Evolutionary conservation across 768 basidiomycete species (phyloP).

Genomic region (Dioszegia hungarica): DNA sequence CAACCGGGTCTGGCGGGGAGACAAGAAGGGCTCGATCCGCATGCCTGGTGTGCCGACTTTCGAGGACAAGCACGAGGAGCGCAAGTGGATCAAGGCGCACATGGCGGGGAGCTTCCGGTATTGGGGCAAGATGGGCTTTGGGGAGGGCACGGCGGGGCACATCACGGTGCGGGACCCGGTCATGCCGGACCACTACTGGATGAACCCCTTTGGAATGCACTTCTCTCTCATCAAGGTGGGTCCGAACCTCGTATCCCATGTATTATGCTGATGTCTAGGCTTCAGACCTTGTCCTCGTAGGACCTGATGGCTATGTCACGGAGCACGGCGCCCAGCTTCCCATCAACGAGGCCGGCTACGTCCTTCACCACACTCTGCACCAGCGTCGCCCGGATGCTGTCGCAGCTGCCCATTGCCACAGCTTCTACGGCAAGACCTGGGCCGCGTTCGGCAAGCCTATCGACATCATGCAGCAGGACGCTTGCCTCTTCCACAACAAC

Average conservation of each 20-base stretch:
- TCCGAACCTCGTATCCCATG: no score
- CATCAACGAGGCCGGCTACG: slow-evolving; percentile 18
- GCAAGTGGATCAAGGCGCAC: slow-evolving; percentile 14
- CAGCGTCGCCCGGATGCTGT: slow-evolving; percentile 15
- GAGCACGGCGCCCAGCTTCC: slow-evolving; percentile 14
- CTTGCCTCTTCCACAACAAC: slow-evolving; percentile 19
- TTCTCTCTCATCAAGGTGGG: slow-evolving; percentile 53
- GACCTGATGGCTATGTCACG: slow-evolving; percentile 14
- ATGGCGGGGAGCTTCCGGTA: slow-evolving; percentile 9
- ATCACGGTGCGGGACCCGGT: slow-evolving; percentile 15
- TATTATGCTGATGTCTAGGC: slow-evolving; percentile 13
- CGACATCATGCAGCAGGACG: slow-evolving; percentile 21
- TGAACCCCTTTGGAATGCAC: slow-evolving; percentile 50
- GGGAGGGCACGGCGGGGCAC: slow-evolving; percentile 16
- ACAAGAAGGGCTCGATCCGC: slow-evolving; percentile 8
- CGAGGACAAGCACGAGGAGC: slow-evolving; percentile 13
- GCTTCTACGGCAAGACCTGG: slow-evolving; percentile 16
- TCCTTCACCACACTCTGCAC: slow-evolving; percentile 15
- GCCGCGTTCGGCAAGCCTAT: slow-evolving; percentile 16
- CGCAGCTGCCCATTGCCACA: slow-evolving; percentile 20
- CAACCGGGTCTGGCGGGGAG: slow-evolving; percentile 14
- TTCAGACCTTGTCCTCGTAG: slow-evolving; percentile 11
- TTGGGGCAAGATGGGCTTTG: slow-evolving; percentile 10
- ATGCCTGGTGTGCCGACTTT: slow-evolving; percentile 12
- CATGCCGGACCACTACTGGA: slow-evolving; percentile 20